Base-by-base conservation (phyloP, 768 basidiomycete species). In the Tricholoma flavovirens region DNA sequence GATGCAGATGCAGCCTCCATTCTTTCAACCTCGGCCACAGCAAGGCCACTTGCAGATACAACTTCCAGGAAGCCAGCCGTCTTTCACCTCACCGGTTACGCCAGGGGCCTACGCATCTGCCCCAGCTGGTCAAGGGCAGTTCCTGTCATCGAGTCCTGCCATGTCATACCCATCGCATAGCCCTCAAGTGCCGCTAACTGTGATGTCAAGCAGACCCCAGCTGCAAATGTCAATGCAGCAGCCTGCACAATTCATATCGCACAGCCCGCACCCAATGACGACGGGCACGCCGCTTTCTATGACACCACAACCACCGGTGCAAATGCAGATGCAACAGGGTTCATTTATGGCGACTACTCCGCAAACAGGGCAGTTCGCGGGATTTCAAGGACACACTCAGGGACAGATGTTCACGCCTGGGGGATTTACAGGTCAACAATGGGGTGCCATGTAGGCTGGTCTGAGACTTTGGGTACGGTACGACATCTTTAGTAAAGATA, bases 151-250 rank as follows among this genome's bases (percentile, higher is more conserved):
- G 1, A 73, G 73, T 51, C 73, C 75, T 3, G 62, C 59, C 8
- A 70, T 71, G 26, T 71, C 71, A 33, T 67, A 71, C 48, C 63
- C 62, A 9, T 70, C 71, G 9, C 71, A 71, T 48, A 76, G 70
- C 55, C 73, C 74, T 9, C 73, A 75, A 57, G 62, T 63, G 5
- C 69, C 68, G 30, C 58, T 59, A n/a, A 51, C 56, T 42, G 40
- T 52, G 51, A 62, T 60, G 51, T 59, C 57, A 29, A 60, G 49
- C 42, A 63, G 61, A 33, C 63, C 51, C 19, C 62, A 65, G 54
- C 64, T 66, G 32, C 63, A 66, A 26, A 42, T 57, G 46, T 22
- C 54, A 21, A 42, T 30, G 54, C 53, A 29, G 26, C 46, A 49
- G n/a, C 29, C 51, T 22, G 35, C 26, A 38, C 33, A 36, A 17